These are phyloP conservation scores for Ambrosiella beaveri DNA, from an alignment of 2,329 filamentous ascomycete species.

Conservation along the genomic window DNA sequence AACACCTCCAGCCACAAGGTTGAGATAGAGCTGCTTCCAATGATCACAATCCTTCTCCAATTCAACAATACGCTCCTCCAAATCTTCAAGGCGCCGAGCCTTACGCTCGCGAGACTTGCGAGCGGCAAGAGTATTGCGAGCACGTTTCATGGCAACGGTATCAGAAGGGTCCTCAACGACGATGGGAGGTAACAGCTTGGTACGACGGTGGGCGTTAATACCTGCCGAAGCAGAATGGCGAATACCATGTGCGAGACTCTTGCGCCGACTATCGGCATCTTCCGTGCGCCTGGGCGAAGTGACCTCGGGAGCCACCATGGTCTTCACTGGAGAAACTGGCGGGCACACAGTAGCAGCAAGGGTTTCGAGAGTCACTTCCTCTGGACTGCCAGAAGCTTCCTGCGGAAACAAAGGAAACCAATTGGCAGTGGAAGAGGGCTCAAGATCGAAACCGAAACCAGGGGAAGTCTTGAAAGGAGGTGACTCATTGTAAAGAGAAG, in stretches of 20 bases:
- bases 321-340: constrained; percentile 3
- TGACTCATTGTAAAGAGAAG: constrained; percentile 61
- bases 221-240: constrained; percentile 55
- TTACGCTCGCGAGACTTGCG: constrained; percentile 86
- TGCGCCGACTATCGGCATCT: constrained; percentile 4
- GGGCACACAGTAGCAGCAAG: not conserved
- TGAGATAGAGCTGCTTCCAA: constrained; percentile 42
- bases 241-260: constrained; percentile 12
- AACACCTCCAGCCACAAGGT: constrained; percentile 19
- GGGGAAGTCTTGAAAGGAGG: constrained; percentile 64
- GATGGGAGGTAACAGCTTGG: constrained; percentile 68
- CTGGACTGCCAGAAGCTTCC: constrained; percentile 12
- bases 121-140: constrained; percentile 81
- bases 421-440: constrained; percentile 28
- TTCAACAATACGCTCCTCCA: constrained; percentile 57
- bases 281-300: not conserved
- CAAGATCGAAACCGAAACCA: constrained; percentile 48
- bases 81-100: constrained; percentile 53
- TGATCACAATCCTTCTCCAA: constrained; percentile 49
- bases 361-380: constrained; percentile 15
- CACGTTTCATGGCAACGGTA: constrained; percentile 72
- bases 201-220: constrained; percentile 55
- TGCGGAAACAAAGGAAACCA: constrained; percentile 64
- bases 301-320: not conserved
- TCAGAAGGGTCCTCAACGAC: constrained; percentile 57